Base-by-base conservation (phyloP, 305 asterid species). In the Fraxinus sp. region DNA sequence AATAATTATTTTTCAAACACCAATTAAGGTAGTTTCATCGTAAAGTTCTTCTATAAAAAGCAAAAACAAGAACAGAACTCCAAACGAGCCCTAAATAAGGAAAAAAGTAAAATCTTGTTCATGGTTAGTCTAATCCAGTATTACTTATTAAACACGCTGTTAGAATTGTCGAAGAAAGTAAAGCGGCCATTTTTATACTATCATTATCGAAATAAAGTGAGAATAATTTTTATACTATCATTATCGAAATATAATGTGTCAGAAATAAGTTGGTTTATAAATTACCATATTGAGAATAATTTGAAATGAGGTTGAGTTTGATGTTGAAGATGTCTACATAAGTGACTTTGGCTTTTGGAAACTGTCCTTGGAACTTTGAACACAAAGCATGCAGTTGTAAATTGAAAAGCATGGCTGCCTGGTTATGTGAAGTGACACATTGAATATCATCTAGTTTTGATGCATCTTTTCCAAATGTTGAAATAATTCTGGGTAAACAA, bases 321-420 rank as follows among this genome's bases (percentile, higher is more conserved):
- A 86, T 86, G 77, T 77, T 30, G 78, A 78, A 86, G 16, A 86
- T 79, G 75, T 86, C 89, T 0, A 84, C 86, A 62, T 75, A 82
- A 3, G 81, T 84, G 68, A 86, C 20, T 1, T 77, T 79, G 6
- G 86, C 85, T 22, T 81, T 26, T 8, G 80, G 39, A 14, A 62
- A 72, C 13, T 84, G 68, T 30, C 18, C 86, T 9, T 79, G 85
- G 11, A 79, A 39, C 41, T 79, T 26, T 13, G 11, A 74, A 62
- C 82, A 84, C 5, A 84, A 59, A 55, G 75, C 64, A 30, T 39
- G 57, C 2, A 86, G 82, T 33, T 81, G 87, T 20, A 66, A 13
- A 72, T 81, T 86, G 82, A 84, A 81, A 16, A 66, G 52, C 52
- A 5, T 81, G n/a, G 89, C 74, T 0, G 82, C 86, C 37, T 81